Conservation (phyloP, 257 asterid genomes). For the Penstemon newberryi region DNA sequence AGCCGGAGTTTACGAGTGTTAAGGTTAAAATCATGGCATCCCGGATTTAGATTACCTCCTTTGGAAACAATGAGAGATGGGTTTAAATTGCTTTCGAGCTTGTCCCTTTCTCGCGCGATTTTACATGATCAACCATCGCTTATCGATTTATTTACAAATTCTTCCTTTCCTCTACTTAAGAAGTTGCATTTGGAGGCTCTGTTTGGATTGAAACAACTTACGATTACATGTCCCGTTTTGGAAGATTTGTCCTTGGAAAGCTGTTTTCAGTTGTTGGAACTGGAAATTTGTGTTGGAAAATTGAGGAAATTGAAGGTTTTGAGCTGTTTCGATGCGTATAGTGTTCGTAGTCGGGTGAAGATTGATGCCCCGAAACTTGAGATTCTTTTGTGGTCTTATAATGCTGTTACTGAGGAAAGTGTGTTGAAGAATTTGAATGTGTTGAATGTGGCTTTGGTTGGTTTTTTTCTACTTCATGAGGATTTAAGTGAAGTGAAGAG, state of each 20-base stretch:
- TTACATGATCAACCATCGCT: constrained; percentile 54
- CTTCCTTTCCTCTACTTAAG: constrained; percentile 73
- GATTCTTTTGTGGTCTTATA: constrained; percentile 54
- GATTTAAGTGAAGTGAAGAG: constrained; percentile 44
- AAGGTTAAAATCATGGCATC: constrained; percentile 53
- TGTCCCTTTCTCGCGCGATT: constrained; percentile 58
- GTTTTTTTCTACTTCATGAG: constrained; percentile 41
- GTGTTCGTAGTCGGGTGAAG: constrained; percentile 43
- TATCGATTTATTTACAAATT: constrained; percentile 44
- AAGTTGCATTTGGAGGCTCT: constrained; percentile 57
- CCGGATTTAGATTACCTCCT: constrained; percentile 83
- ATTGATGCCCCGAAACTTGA: constrained; percentile 52
- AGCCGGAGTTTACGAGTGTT: constrained; percentile 49
- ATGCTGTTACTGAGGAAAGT: constrained; percentile 54
- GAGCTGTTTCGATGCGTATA: constrained; percentile 53
- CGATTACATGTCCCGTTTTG: constrained; percentile 50
- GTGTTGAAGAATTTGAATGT: constrained; percentile 40
- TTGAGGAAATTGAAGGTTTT: constrained; percentile 47
- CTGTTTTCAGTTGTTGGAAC: constrained; percentile 53
- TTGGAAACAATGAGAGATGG: constrained; percentile 52
- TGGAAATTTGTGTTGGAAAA: constrained; percentile 44
- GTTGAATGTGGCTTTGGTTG: constrained; percentile 53
- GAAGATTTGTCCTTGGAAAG: constrained; percentile 50
- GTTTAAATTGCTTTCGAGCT: constrained; percentile 40
- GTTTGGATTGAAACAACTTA: constrained; percentile 53